phyloP scores from a whole-genome alignment of 352 stramenopile species.

The Phytophthora nicotianae region DNA sequence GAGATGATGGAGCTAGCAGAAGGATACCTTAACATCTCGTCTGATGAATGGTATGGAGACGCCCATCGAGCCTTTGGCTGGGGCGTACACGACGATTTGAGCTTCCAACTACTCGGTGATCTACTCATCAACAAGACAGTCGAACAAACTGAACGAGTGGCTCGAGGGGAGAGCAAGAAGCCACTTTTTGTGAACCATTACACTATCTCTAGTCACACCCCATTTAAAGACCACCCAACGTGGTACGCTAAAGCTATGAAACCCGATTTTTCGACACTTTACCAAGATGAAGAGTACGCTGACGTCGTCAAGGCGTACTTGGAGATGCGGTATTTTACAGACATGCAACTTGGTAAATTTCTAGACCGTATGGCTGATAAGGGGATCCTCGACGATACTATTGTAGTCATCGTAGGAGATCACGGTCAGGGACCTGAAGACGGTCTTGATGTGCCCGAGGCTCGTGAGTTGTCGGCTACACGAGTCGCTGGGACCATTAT shows the following conservation, averaged over 20 bases:
- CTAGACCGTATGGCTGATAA: constrained; percentile 50
- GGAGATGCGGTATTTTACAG: constrained; percentile 57
- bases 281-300: constrained; percentile 30
- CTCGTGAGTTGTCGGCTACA: constrained; percentile 34
- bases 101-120: constrained; percentile 51
- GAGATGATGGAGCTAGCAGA: constrained; percentile 51
- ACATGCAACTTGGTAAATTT: constrained; percentile 55
- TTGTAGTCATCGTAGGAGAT: constrained; percentile 60
- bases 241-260: constrained; percentile 42
- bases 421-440: constrained; percentile 53
- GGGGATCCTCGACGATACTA: constrained; percentile 55
- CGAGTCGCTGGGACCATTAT: constrained; percentile 41
- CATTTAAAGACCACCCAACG: constrained; percentile 39
- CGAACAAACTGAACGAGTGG: constrained; percentile 35
- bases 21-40: constrained; percentile 35
- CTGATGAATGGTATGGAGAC: constrained; percentile 37
- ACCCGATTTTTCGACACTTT: constrained; percentile 47
- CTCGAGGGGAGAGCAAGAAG: constrained; percentile 31
- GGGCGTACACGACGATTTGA: constrained; percentile 62
- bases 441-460: constrained; percentile 34
- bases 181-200: constrained; percentile 63
- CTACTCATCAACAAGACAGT: constrained; percentile 53
- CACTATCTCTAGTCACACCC: constrained; percentile 62
- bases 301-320: constrained; percentile 42
- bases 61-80: constrained; percentile 28